Evolutionary conservation across 306 rosid genomes (phyloP), one percentile per base, ranked within the genome.

Genomic region (Quercus robur): DNA sequence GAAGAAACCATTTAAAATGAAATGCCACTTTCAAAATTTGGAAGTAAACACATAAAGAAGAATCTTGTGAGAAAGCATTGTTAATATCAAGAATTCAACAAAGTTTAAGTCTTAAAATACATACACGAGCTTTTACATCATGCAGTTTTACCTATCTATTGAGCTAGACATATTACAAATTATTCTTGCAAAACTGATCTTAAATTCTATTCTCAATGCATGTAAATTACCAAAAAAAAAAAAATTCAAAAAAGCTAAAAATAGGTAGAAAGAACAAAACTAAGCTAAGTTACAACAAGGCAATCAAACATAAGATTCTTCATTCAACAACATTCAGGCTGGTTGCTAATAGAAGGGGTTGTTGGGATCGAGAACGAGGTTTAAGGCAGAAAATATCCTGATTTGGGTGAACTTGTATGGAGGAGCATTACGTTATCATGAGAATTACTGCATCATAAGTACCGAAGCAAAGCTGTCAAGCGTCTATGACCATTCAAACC

Each of bases 161-260:
- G 87, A 85, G 88, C 89, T 85, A 90, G 86, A 79, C 84, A 82
- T 85, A 85, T 84, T 10, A 46, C 52, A 86, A 82, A 85, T 83
- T 81, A 82, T 83, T 88, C 85, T 89, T 77, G 94, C 91, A 91
- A 89, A 91, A 90, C 88, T 85, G 38, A 86, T 87, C 88, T 31
- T 23, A 63, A 71, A 64, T 80, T 77, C 77, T 80, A 75, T 79
- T 87, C 88, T 83, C 87, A 78, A 58, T 78, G 88, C 85, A 89
- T 81, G 90, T 78, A 88, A 80, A 69, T 81, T 74, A 80, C 77
- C 0, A 6, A 5, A 35, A 83, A 78, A 84, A 1, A 84, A 78
- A 85, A 84, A 4, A 21, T 21, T 21, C 23, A 58, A 21, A 21
- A 83, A 88, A 75, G 23, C 23, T 21, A 84, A 88, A 82, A 90